Percentiles rank a stretch among this genome's conserved stretches.
Conservation (phyloP, 495 filamentous ascomycete species). For the Penicillium lagena region DNA sequence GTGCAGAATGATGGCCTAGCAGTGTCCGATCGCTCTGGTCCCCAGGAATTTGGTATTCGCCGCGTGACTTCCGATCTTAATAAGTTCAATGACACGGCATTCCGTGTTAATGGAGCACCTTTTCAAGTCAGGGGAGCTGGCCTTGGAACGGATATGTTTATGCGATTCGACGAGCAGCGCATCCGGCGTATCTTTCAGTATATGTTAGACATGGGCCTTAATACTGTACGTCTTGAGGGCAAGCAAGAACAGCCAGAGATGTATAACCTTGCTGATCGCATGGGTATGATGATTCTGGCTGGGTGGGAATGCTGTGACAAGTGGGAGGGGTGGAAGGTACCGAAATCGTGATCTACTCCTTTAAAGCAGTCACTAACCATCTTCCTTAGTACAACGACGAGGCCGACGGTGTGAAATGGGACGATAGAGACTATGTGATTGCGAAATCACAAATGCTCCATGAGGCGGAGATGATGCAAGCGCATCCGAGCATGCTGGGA, state of each 20-base stretch:
- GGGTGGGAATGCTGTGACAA: constrained; percentile 69
- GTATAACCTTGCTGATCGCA: constrained; percentile 49
- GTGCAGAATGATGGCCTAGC: constrained; percentile 9
- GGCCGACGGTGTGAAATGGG: constrained; percentile 41
- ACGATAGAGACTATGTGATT: constrained; percentile 43
- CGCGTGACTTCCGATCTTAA: constrained; percentile 46
- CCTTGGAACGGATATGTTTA: constrained; percentile 55
- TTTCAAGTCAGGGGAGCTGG: constrained; percentile 58
- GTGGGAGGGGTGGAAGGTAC: constrained; percentile 55
- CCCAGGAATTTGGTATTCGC: constrained; percentile 48
- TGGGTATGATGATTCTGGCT: constrained; percentile 56
- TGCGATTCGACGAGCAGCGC: constrained; percentile 44
- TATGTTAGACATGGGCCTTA: constrained; percentile 53
- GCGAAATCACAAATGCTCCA: constrained; percentile 51
- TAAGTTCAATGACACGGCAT: constrained; percentile 46
- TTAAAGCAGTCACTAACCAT: background rate
- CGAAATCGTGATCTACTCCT: background rate
- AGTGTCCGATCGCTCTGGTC: constrained; percentile 36
- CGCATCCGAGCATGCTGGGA: constrained; percentile 48
- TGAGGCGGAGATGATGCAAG: constrained; percentile 53
- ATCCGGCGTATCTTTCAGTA: constrained; percentile 42
- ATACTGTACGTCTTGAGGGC: constrained; percentile 57
- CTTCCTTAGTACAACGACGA: constrained; percentile 46
- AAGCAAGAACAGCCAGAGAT: constrained; percentile 59
- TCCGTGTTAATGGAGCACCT: constrained; percentile 47